phyloP scores from a whole-genome alignment of 306 rosid genomes.

The Fagus sylvatica region DNA sequence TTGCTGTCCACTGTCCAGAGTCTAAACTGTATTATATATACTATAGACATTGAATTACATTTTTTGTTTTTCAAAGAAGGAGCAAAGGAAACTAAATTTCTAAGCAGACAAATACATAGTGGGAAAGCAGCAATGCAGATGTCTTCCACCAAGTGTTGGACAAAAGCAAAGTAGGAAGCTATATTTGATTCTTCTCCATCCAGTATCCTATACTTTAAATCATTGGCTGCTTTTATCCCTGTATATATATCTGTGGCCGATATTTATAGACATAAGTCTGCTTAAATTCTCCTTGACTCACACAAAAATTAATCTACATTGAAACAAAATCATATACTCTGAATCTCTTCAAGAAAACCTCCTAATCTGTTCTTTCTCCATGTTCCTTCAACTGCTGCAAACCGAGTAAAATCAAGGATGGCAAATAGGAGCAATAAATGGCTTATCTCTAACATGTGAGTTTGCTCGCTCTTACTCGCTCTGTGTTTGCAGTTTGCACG shows the following conservation, averaged over 20 bases:
- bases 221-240: slow-evolving; percentile 21
- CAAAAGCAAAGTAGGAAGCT: neutral
- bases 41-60: neutral
- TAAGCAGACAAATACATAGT: neutral
- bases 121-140: neutral
- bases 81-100: neutral
- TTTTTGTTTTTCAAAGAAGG: neutral
- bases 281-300: slow-evolving; percentile 12
- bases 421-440: neutral
- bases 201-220: neutral
- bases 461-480: neutral
- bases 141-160: neutral
- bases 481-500: neutral
- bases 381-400: slow-evolving; percentile 37
- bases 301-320: slow-evolving; percentile 7
- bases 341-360: neutral
- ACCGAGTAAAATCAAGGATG: neutral
- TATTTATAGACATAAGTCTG: slow-evolving; percentile 8
- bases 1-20: no score
- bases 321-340: slow-evolving; percentile 12
- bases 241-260: neutral
- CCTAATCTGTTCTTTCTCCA: slow-evolving; percentile 3
- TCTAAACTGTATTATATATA: neutral
- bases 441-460: neutral
- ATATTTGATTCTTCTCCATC: slow-evolving; percentile 20